Base-by-base conservation (phyloP, 2,329 filamentous ascomycete species). In the Penicillium sp. region DNA sequence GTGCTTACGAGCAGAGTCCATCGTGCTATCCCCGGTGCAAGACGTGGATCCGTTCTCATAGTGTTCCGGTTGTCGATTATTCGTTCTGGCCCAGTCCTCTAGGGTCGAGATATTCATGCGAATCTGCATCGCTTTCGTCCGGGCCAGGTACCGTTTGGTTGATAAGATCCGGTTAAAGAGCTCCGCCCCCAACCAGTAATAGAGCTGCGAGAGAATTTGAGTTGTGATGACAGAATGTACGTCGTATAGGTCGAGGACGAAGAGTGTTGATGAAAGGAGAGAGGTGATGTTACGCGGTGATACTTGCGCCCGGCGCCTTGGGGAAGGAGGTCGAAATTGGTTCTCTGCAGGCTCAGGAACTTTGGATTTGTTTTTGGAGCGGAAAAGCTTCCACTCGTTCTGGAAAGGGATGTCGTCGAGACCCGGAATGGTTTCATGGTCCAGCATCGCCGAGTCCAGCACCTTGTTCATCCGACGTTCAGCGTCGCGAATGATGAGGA, bases 101-200 rank as follows among this genome's bases (percentile, higher is more conserved):
- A 99, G 82, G 7, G 89, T 90, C 0, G 95, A 98, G 7, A 99
- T 88, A 75, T 99, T 99, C 93, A 99, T 98, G 68, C 95, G 91
- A 70, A 99, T 98, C 76, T 99, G 95, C 95, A 99, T 99, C 3
- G 95, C 95, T 78, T 99, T 99, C 19, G 95, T 99, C 57, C 95
- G 87, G 6, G 95, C 94, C 9, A 99, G 84, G 72, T 97, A 99
- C 75, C 94, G 93, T 67, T 92, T 88, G 72, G 96, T 97, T 31
- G 91, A 94, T 91, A 99, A 97, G 76, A 99, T 91, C 62, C 94
- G 90, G 77, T 99, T 99, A 82, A 99, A 99, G 8, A 98, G 86
- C 78, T 99, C 95, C 0, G 94, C 92, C 7, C 93, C 91, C 17
- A 99, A 85, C 95, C 95, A 99, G 80, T 97, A 99, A 49, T 98